Percentiles rank a stretch among this genome's conserved stretches.
Evolutionary conservation across 1,139 yeast genomes (phyloP).

Genomic region (Yamadazyma trypodendri): DNA sequence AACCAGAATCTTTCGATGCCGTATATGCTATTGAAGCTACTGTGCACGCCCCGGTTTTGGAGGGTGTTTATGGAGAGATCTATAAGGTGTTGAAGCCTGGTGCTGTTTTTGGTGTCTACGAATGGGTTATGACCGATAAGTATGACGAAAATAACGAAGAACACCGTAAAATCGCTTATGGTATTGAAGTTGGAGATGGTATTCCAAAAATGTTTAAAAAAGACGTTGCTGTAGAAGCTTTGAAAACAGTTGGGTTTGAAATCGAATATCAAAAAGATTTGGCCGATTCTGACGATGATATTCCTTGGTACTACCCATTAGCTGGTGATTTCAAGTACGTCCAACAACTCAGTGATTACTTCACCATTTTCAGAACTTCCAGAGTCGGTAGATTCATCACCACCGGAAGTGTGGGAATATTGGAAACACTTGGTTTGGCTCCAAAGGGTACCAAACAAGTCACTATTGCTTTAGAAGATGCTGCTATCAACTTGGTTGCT

Average conservation of each 20-base stretch:
- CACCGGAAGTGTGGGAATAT: conserved; percentile 70
- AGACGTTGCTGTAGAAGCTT: conserved; percentile 84
- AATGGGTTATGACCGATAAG: conserved; percentile 97
- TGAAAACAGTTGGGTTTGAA: conserved; percentile 85
- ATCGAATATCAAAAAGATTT: conserved; percentile 73
- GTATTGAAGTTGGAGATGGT: conserved; percentile 98
- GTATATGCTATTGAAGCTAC: conserved; percentile 99
- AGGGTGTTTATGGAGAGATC: conserved; percentile 94
- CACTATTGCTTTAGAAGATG: conserved; percentile 91
- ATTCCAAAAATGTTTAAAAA: conserved; percentile 93
- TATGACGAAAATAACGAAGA: conserved; percentile 85
- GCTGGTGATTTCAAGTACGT: conserved; percentile 90
- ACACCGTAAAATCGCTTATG: conserved; percentile 94
- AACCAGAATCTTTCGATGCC: conserved; percentile 85
- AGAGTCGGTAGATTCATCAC: conserved; percentile 82
- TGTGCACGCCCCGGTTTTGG: conserved; percentile 94
- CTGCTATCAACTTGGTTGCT: conserved; percentile 90
- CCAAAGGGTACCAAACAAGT: conserved; percentile 94
- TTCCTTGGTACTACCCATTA: conserved; percentile 98
- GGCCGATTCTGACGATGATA: conserved; percentile 77
- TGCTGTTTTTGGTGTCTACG: conserved; percentile 96
- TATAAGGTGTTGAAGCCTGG: conserved; percentile 94
- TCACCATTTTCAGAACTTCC: conserved; percentile 89
- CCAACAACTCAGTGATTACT: conserved; percentile 74
- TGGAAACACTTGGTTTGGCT: conserved; percentile 85